These are phyloP conservation scores for Nectriaceae sp. DNA, from an alignment of 2,329 filamentous ascomycete genomes.

Conservation along the genomic window DNA sequence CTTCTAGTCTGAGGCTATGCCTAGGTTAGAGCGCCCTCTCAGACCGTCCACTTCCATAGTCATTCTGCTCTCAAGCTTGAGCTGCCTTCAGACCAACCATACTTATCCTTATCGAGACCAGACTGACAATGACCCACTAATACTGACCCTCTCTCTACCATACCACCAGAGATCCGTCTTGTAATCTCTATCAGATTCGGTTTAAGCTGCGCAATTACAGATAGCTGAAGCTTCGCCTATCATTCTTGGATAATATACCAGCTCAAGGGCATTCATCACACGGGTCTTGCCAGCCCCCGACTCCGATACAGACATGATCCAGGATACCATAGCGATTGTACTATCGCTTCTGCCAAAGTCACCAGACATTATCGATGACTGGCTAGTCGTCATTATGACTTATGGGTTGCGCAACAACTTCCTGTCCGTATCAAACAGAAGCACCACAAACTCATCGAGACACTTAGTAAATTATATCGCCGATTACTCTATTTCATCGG, in stretches of 20 bases:
- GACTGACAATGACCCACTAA: too few relatives aligned
- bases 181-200: not conserved
- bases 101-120: too few relatives aligned
- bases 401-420: constrained; percentile 8
- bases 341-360: not conserved
- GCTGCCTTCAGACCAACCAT: too few relatives aligned
- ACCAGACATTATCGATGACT: not conserved
- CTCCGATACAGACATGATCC: constrained; percentile 10
- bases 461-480: constrained; percentile 1
- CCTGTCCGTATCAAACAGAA: constrained; percentile 3
- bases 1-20: too few relatives aligned
- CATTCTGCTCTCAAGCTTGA: too few relatives aligned
- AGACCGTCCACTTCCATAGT: too few relatives aligned
- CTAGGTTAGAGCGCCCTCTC: too few relatives aligned
- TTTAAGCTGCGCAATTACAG: not conserved
- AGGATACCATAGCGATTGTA: constrained; percentile 15
- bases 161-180: constrained; percentile 9
- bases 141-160: constrained; percentile 11
- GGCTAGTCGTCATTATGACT: not conserved
- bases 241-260: constrained; percentile 11
- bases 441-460: not conserved
- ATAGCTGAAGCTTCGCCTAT: constrained; percentile 8
- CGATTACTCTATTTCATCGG: constrained; percentile 11
- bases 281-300: constrained; percentile 4
- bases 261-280: constrained; percentile 4